These are phyloP conservation scores for Mallotus japonicus DNA, from an alignment of 441 rosid species.

Conservation along the genomic window DNA sequence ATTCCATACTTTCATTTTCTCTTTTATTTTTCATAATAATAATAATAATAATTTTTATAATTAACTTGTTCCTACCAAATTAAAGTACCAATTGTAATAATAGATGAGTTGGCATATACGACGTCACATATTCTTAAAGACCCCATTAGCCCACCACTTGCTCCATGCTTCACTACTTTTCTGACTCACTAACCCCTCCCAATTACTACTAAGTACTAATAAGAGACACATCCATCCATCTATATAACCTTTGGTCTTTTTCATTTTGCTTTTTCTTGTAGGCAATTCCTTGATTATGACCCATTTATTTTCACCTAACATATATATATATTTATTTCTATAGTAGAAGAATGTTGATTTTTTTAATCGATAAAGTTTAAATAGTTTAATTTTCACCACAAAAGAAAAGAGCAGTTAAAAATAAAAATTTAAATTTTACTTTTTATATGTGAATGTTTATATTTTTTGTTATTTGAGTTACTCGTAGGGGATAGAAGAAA, in stretches of 20 bases:
- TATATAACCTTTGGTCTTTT: background rate
- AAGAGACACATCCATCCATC: background rate
- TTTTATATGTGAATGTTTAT: too few relatives aligned
- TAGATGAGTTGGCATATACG: conserved; percentile 12
- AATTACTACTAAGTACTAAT: background rate
- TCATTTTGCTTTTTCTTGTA: background rate
- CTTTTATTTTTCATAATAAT: background rate
- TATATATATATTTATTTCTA: background rate
- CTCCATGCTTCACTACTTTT: background rate
- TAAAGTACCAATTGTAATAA: background rate
- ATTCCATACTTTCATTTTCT: background rate
- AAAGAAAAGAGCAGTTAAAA: too few relatives aligned
- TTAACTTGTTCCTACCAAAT: too few relatives aligned
- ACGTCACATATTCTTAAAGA: conserved; percentile 20
- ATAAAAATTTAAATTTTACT: too few relatives aligned
- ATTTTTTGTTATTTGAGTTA: too few relatives aligned
- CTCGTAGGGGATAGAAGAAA: too few relatives aligned
- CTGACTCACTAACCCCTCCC: background rate
- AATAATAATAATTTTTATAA: too few relatives aligned
- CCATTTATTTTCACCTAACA: background rate
- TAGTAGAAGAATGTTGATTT: too few relatives aligned
- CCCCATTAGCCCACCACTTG: conserved; percentile 8
- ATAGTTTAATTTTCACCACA: too few relatives aligned
- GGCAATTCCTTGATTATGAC: conserved; percentile 8
- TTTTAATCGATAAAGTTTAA: too few relatives aligned